These are phyloP conservation scores for Ustulina deusta DNA, from an alignment of 2,329 filamentous ascomycete species.

Conservation along the genomic window DNA sequence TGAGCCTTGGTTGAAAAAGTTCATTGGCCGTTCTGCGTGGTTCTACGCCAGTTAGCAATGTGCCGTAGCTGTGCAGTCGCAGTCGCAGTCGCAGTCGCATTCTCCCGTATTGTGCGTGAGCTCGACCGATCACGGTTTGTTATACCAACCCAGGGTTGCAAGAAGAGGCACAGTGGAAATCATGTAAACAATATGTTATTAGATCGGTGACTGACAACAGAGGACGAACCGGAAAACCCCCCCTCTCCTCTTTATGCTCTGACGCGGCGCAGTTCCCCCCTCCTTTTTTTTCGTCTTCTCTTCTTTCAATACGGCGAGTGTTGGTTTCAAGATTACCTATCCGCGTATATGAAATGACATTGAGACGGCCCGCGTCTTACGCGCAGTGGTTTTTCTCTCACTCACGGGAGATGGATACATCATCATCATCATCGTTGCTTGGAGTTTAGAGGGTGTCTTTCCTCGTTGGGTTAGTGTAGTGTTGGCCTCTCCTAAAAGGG, in stretches of 20 bases:
- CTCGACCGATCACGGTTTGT: neutral
- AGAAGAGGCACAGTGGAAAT: constrained; percentile 5
- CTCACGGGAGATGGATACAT: neutral
- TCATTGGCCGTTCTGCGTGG: neutral
- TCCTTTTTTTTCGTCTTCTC: neutral
- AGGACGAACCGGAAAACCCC: neutral
- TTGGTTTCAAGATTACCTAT: no score
- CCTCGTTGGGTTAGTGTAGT: neutral
- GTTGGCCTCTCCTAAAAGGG: neutral
- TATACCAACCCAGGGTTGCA: neutral
- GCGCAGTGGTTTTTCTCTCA: neutral
- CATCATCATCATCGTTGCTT: neutral
- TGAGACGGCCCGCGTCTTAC: neutral
- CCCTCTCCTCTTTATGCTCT: constrained; percentile 17
- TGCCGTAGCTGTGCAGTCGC: neutral
- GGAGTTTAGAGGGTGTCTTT: neutral
- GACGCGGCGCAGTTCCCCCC: constrained; percentile 16
- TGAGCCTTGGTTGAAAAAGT: no score
- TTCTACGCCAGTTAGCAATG: constrained; percentile 1
- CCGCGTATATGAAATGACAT: neutral
- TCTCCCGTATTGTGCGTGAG: constrained; percentile 16
- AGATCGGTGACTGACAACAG: neutral
- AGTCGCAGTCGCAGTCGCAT: constrained; percentile 2
- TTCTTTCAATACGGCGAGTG: neutral
- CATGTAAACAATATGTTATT: neutral